A percentile compares a stretch with the other conserved stretches of the same genome.
phyloP scores from a whole-genome alignment of 2,329 filamentous ascomycete genomes.

The Fusarium pininemorale region DNA sequence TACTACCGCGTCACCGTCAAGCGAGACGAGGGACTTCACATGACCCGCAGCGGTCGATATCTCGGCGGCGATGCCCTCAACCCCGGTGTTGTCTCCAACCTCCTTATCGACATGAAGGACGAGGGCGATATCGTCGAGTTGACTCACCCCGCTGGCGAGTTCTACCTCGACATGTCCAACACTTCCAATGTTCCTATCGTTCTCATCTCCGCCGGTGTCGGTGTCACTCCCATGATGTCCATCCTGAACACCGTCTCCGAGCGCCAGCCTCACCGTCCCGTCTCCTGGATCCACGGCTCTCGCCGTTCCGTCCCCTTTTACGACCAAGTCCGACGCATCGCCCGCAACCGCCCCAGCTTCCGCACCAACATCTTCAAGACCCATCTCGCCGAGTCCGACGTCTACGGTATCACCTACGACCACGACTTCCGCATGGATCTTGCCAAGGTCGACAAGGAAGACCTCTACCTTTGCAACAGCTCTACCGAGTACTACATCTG shows the following conservation, averaged over 20 bases:
- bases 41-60: conserved; percentile 40
- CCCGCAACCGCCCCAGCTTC: conserved; percentile 49
- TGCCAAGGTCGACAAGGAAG: conserved; percentile 52
- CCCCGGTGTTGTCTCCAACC: conserved; percentile 74
- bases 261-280: conserved; percentile 55
- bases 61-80: conserved; percentile 51
- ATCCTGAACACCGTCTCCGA: conserved; percentile 66
- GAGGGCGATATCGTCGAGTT: conserved; percentile 71
- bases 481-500: conserved; percentile 64
- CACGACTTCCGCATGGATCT: conserved; percentile 57
- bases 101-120: conserved; percentile 69
- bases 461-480: conserved; percentile 56
- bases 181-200: conserved; percentile 57
- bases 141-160: conserved; percentile 72
- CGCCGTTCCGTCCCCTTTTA: conserved; percentile 63
- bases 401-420: conserved; percentile 55
- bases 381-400: conserved; percentile 55
- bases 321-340: conserved; percentile 58
- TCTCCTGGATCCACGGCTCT: conserved; percentile 69
- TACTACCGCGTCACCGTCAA: conserved; percentile 79
- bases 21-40: conserved; percentile 65
- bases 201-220: conserved; percentile 69
- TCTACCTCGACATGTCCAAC: conserved; percentile 60
- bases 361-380: conserved; percentile 61
- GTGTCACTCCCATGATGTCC: conserved; percentile 67